phyloP scores from a whole-genome alignment of 1,139 yeast species.

The Yamadazyma siamensis region DNA sequence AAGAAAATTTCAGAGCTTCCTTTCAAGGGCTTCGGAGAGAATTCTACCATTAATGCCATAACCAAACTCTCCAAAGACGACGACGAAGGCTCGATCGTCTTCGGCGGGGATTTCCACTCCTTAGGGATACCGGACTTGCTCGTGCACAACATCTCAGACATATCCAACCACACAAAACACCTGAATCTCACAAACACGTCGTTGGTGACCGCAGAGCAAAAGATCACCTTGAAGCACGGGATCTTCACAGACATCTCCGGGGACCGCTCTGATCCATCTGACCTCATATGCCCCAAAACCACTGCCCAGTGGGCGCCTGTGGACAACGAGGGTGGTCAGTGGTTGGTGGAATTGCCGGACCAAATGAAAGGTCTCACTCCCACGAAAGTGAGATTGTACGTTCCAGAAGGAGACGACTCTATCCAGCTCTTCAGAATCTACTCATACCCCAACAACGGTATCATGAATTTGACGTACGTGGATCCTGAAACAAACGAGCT shows the following conservation, averaged over 20 bases:
- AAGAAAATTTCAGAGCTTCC: conserved; percentile 48
- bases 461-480: conserved; percentile 84
- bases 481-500: conserved; percentile 64
- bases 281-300: conserved; percentile 56
- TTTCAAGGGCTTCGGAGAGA: conserved; percentile 73
- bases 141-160: conserved; percentile 25
- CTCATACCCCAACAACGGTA: conserved; percentile 79
- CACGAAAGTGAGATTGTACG: conserved; percentile 69
- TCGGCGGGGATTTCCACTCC: conserved; percentile 73
- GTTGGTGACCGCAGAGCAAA: conserved; percentile 58
- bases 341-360: conserved; percentile 62
- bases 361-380: conserved; percentile 56
- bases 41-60: conserved; percentile 65
- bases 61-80: conserved; percentile 37
- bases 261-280: conserved; percentile 34
- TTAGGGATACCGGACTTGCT: conserved; percentile 54
- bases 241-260: conserved; percentile 49
- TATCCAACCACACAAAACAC: conserved; percentile 21
- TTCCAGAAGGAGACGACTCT: conserved; percentile 53
- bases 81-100: conserved; percentile 50
- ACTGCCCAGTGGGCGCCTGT: conserved; percentile 54
- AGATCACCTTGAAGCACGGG: conserved; percentile 64
- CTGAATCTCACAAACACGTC: conserved; percentile 31
- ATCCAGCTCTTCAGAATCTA: conserved; percentile 68
- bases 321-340: conserved; percentile 56